These are phyloP conservation scores for Mycena venus DNA, from an alignment of 768 basidiomycete species.

Conservation along the genomic window DNA sequence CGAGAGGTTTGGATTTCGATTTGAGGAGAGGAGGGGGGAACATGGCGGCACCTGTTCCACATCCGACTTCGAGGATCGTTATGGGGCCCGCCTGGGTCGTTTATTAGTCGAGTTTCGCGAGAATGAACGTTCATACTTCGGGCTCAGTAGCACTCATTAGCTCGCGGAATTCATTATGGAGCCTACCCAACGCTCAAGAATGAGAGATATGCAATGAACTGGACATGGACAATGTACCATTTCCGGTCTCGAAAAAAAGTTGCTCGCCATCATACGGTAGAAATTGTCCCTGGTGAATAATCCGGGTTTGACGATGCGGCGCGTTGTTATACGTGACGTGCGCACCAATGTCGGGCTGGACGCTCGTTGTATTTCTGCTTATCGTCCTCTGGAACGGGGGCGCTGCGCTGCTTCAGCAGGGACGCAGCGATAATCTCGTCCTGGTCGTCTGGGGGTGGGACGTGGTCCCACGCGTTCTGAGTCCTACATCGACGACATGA, in stretches of 20 bases:
- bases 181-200: constrained; percentile 58
- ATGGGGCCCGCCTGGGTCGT: constrained; percentile 77
- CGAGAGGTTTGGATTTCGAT: constrained; percentile 81
- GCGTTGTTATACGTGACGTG: neutral
- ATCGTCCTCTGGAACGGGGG: constrained; percentile 82
- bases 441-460: constrained; percentile 87
- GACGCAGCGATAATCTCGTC: constrained; percentile 78
- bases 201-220: neutral
- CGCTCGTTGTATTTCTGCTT: constrained; percentile 79
- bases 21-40: constrained; percentile 88
- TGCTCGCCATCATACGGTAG: constrained; percentile 86
- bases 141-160: constrained; percentile 77
- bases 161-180: constrained; percentile 96
- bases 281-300: constrained; percentile 86
- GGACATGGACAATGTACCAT: constrained; percentile 63
- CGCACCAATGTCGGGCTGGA: constrained; percentile 80
- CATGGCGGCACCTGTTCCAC: constrained; percentile 95
- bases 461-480: constrained; percentile 94
- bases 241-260: constrained; percentile 95
- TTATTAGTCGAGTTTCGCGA: constrained; percentile 22
- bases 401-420: constrained; percentile 74
- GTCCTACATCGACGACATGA: too few species aligned
- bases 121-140: constrained; percentile 57
- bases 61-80: constrained; percentile 90
- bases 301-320: constrained; percentile 20